Base-by-base conservation (phyloP, 2,329 filamentous ascomycete genomes). In the Westerdykella sp. region DNA sequence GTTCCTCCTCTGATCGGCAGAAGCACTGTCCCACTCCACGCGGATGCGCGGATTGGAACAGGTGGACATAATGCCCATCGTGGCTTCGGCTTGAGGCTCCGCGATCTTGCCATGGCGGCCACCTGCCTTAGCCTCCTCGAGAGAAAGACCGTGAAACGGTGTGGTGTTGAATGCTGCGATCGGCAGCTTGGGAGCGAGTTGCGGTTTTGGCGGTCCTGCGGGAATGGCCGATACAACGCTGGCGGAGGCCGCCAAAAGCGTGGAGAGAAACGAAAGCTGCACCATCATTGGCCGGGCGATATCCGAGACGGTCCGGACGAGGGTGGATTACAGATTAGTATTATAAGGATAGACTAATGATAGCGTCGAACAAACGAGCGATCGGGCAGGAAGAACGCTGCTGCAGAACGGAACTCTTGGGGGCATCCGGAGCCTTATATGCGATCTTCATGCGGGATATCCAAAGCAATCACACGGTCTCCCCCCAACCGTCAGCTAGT, bases 11-110 rank as follows among this genome's bases (percentile, higher is more conserved):
- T 55, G 53, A 31, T 44, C 50, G 34, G 57, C 42, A 39, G 50
- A 48, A 46, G 49, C 54, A 1, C 49, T 51, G 47, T 65, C 55
- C 62, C 62, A 66, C 41, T 66, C 62, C 14, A 42, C 42, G 34
- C 62, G 61, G n/a, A 58, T 43, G 32, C 56, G 57, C 12, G 53
- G 48, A 45, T 56, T 63, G 34, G 51, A 40, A 51, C 62, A 66
- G 31, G 45, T 53, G 13, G 51, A 44, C 12, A 41, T 13, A 12
- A 18, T 28, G 39, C 22, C 6, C 23, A 38, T 25, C 4, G 22
- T 4, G 13, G 10, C 9, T 34, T 34, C 25, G 16, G n/a, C 6
- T 32, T 25, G 16, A 15, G 31, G 39, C 28, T 48, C 42, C n/a
- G 47, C 43, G 15, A 23, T 31, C 31, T 36, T 37, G 13, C 18